These are phyloP conservation scores for Lactuca sativa DNA, from an alignment of 129 eudicot species.

Conservation along the genomic window DNA sequence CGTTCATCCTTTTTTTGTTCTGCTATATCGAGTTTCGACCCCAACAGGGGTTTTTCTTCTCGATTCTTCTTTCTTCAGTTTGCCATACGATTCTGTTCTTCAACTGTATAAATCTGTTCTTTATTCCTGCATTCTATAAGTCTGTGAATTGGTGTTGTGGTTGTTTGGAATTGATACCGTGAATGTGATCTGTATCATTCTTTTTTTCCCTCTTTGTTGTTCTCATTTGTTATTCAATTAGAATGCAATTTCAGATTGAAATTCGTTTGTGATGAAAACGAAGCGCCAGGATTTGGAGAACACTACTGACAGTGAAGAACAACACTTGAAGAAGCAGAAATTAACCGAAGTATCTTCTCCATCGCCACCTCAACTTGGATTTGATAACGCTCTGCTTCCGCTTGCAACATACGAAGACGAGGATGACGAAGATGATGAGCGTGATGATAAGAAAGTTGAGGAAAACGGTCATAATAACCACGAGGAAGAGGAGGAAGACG, in stretches of 20 bases:
- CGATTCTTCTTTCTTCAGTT: too few species aligned
- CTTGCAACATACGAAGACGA: constrained; percentile 73
- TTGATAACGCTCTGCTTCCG: constrained; percentile 73
- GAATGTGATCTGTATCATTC: too few species aligned
- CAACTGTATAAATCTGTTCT: too few species aligned
- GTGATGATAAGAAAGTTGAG: constrained; percentile 15
- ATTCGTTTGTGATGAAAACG: constrained; percentile 28
- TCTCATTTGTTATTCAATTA: too few species aligned
- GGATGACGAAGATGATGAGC: constrained; percentile 44
- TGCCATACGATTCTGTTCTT: too few species aligned
- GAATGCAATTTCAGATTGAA: neutral
- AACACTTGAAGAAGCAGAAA: constrained; percentile 55
- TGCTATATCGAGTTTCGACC: too few species aligned
- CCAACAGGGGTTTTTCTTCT: too few species aligned
- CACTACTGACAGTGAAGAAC: constrained; percentile 25
- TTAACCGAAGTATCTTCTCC: constrained; percentile 33
- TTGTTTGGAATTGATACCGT: too few species aligned
- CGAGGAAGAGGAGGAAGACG: constrained; percentile 43
- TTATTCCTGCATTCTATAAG: too few species aligned
- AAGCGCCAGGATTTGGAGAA: constrained; percentile 43
- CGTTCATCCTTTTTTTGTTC: too few species aligned
- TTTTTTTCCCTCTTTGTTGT: too few species aligned
- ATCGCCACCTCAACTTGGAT: constrained; percentile 45
- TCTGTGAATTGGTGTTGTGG: too few species aligned
- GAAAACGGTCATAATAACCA: constrained; percentile 21